These are phyloP conservation scores for Mycothermus thermophilus DNA, from an alignment of 495 filamentous ascomycete species.

Conservation along the genomic window DNA sequence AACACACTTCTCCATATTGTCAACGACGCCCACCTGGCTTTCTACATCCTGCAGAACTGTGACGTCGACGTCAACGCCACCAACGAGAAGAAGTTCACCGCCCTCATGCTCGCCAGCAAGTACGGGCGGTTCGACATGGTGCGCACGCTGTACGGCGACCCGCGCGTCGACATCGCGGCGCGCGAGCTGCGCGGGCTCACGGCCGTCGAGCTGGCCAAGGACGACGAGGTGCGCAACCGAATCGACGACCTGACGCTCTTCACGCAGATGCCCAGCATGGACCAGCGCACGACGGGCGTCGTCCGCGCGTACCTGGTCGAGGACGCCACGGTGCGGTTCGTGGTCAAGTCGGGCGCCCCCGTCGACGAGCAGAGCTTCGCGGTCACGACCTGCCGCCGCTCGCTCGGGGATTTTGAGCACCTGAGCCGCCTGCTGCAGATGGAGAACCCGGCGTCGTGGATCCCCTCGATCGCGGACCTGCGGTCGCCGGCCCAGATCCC, in stretches of 20 bases:
- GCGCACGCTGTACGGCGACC: slow-evolving; percentile 70
- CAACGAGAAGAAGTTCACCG: slow-evolving; percentile 91
- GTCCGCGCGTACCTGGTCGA: slow-evolving; percentile 97
- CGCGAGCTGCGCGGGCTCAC: slow-evolving; percentile 84
- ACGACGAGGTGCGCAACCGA: slow-evolving; percentile 90
- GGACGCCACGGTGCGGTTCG: slow-evolving; percentile 83
- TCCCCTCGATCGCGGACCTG: slow-evolving; percentile 65
- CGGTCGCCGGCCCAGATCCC: slow-evolving; percentile 86
- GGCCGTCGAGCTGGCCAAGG: slow-evolving; percentile 92
- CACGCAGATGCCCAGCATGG: slow-evolving; percentile 51
- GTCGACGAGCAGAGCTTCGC: slow-evolving; percentile 55
- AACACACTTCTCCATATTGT: slow-evolving; percentile 91
- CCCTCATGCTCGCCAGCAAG: slow-evolving; percentile 98
- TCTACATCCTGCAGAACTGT: slow-evolving; percentile 61
- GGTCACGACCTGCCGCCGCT: slow-evolving; percentile 88
- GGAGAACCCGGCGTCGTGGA: slow-evolving; percentile 91
- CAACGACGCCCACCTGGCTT: slow-evolving; percentile 65
- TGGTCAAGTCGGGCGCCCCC: slow-evolving; percentile 84
- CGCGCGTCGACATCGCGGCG: slow-evolving; percentile 69
- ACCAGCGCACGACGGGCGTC: slow-evolving; percentile 78
- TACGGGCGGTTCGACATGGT: slow-evolving; percentile 93
- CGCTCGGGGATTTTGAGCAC: slow-evolving; percentile 80
- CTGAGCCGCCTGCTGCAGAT: slow-evolving; percentile 73
- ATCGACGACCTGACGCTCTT: slow-evolving; percentile 90
- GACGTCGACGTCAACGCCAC: slow-evolving; percentile 91